phyloP scores from a whole-genome alignment of 208 protist genomes.

The Trypanosoma rangeli region DNA sequence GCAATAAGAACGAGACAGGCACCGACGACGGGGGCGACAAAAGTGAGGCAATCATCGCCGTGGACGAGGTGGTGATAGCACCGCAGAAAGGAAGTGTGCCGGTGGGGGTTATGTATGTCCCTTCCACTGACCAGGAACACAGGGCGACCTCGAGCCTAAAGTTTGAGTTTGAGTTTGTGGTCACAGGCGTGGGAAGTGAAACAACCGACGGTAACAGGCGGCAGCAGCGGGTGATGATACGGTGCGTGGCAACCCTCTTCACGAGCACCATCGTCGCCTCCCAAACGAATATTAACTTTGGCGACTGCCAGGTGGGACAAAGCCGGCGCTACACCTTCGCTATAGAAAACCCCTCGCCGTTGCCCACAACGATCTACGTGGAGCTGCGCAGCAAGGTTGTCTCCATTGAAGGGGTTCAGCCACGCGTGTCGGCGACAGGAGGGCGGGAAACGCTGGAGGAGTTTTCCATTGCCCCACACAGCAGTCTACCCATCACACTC shows the following conservation, averaged over 20 bases:
- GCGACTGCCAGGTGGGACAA: conserved; percentile 82
- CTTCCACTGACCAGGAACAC: conserved; percentile 48
- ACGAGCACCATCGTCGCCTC: conserved; percentile 80
- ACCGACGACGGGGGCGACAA: not conserved
- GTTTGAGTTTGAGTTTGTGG: conserved; percentile 75
- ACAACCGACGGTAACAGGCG: conserved; percentile 9
- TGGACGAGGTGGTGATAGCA: conserved; percentile 59
- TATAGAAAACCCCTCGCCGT: conserved; percentile 77
- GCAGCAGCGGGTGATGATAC: conserved; percentile 60
- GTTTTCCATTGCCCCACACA: conserved; percentile 70
- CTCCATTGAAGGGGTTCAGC: conserved; percentile 59
- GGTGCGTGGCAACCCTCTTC: conserved; percentile 70
- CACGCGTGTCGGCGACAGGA: conserved; percentile 20
- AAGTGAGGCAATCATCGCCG: not conserved
- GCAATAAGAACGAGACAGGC: not conserved
- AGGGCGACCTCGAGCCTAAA: conserved; percentile 60
- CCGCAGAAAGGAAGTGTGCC: conserved; percentile 43
- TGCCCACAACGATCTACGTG: conserved; percentile 67
- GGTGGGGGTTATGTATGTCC: conserved; percentile 58
- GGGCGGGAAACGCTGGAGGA: conserved; percentile 60
- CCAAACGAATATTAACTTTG: conserved; percentile 76
- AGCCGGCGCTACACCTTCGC: conserved; percentile 65
- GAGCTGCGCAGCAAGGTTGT: conserved; percentile 89
- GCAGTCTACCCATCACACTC: conserved; percentile 65
- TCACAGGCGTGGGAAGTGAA: conserved; percentile 20